A percentile compares a stretch with the other conserved stretches of the same genome.
phyloP scores from a whole-genome alignment of 2,329 filamentous ascomycete genomes.

The Plectosphaerella cucumerina region DNA sequence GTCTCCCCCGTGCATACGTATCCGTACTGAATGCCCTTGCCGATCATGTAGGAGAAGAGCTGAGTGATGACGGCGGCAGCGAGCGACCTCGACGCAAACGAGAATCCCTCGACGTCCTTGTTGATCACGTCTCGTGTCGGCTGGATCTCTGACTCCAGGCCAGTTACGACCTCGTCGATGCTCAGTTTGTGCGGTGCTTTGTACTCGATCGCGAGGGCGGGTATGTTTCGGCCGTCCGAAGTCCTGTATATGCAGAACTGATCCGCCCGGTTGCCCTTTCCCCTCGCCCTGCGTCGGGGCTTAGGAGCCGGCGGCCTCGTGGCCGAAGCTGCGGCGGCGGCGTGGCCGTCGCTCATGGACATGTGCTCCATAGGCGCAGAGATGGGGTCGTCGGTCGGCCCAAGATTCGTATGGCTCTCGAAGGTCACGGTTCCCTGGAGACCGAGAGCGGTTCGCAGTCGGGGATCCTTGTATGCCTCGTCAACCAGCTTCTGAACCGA shows the following conservation, averaged over 20 bases:
- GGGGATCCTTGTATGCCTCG: slow-evolving; percentile 17
- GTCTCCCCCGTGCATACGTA: slow-evolving; percentile 29
- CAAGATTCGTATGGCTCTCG: slow-evolving; percentile 30
- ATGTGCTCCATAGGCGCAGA: slow-evolving; percentile 19
- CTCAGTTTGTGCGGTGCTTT: slow-evolving; percentile 33
- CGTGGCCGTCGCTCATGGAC: slow-evolving; percentile 11
- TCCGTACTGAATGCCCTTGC: slow-evolving; percentile 27
- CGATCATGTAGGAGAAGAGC: slow-evolving; percentile 34
- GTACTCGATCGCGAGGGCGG: slow-evolving; percentile 29
- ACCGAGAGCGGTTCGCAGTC: slow-evolving; percentile 22
- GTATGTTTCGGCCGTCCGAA: slow-evolving; percentile 12
- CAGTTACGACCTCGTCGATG: slow-evolving; percentile 23
- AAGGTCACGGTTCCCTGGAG: slow-evolving; percentile 29
- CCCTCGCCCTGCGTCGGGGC: slow-evolving; percentile 15
- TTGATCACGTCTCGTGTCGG: slow-evolving; percentile 27
- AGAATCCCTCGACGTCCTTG: slow-evolving; percentile 21
- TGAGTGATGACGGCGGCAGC: slow-evolving; percentile 30
- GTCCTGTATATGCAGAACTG: slow-evolving; percentile 18
- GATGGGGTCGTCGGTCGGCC: slow-evolving; percentile 15
- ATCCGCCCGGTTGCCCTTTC: slow-evolving; percentile 24
- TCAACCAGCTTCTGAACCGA: slow-evolving; percentile 27
- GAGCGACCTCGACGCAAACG: slow-evolving; percentile 23
- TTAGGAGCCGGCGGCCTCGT: slow-evolving; percentile 6
- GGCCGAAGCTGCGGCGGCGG: slow-evolving; percentile 6
- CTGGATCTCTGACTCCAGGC: slow-evolving; percentile 27